Base-by-base conservation (phyloP, 192 early-diverging fungal genomes). In the Coemansia sp. region DNA sequence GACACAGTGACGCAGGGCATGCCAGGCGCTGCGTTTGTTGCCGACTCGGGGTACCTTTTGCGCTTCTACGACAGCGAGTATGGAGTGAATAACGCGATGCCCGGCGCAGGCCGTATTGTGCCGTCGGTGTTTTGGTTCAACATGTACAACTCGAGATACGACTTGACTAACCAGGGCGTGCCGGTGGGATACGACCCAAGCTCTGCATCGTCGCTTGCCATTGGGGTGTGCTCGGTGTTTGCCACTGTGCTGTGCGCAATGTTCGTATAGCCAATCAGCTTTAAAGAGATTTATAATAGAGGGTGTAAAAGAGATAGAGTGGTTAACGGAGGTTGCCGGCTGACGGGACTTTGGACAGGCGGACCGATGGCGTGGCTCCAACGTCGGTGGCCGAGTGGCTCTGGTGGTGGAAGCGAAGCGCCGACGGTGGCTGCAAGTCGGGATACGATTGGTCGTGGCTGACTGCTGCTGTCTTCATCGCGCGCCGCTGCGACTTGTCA, bases 121-220 rank as follows among this genome's bases (percentile, higher is more conserved):
- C 72, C 72, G 27, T 65, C 65, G 22, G 35, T 27, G 69, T 71
- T 80, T 53, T 54, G 56, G 49, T 81, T 81, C 63, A 56, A 62
- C 60, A 74, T 81, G 78, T 81, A 75, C 70, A 71, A 61, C 27
- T 81, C 78, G 25, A 68, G 73, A 21, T 81, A 81, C 56, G 63
- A 56, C 19, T 48, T 19, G 52, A 72, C 78, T 9, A 81, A 81
- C 69, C 52, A 81, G 27, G 73, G 73, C 29, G 63, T 81, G 17
- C 78, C 69, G 8, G 56, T 53, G 6, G 78, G 73, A 25, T 81
- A 81, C 63, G 48, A 75, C 22, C 78, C 78, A 37, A 72, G 69
- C 41, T 27, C 65, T 10, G 73, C 73, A 2, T 15, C 65, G 1
- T 23, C 53, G 5, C 35, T 62, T 5, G 57, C 47, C 4, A 53